phyloP scores from a whole-genome alignment of 2,329 filamentous ascomycete species.

The Amphichorda felina region DNA sequence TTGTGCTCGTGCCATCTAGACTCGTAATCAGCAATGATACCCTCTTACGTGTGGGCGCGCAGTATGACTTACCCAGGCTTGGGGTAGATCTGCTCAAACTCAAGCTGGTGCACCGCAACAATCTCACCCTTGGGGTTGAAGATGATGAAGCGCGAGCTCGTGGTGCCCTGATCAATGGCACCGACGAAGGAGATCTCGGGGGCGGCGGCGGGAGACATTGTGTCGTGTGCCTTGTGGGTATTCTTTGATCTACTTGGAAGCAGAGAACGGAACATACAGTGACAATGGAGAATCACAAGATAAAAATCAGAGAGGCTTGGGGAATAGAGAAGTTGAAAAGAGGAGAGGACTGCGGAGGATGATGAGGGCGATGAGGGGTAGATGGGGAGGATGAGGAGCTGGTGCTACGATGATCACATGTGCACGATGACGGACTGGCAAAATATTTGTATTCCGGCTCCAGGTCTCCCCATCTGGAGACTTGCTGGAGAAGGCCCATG shows the following conservation, averaged over 20 bases:
- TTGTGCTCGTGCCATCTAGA: constrained; percentile 77
- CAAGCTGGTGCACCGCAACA: constrained; percentile 61
- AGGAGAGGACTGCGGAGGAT: neutral
- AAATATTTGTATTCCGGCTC: no score
- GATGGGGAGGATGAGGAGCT: neutral
- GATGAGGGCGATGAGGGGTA: neutral
- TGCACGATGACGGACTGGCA: no score
- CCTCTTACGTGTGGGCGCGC: constrained; percentile 10
- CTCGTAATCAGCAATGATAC: constrained; percentile 9
- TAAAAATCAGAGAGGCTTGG: constrained; percentile 4
- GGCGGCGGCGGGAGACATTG: constrained; percentile 17
- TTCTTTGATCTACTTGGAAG: constrained; percentile 6
- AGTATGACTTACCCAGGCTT: constrained; percentile 51
- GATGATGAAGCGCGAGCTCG: constrained; percentile 71
- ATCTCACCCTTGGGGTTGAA: constrained; percentile 71
- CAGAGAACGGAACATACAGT: constrained; percentile 12
- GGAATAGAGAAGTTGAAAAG: constrained; percentile 1
- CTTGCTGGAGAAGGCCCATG: no score
- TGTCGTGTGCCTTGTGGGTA: constrained; percentile 7
- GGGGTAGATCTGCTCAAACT: constrained; percentile 65
- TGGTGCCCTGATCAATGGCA: constrained; percentile 72
- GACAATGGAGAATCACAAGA: neutral
- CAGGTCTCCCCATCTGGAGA: no score
- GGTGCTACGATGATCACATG: constrained; percentile 2
- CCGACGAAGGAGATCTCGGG: constrained; percentile 43